Evolutionary conservation across 108 stramenopile species (phyloP), one percentile per base, ranked within the genome.

Genomic region (Pseudonitzschia delicatissima): DNA sequence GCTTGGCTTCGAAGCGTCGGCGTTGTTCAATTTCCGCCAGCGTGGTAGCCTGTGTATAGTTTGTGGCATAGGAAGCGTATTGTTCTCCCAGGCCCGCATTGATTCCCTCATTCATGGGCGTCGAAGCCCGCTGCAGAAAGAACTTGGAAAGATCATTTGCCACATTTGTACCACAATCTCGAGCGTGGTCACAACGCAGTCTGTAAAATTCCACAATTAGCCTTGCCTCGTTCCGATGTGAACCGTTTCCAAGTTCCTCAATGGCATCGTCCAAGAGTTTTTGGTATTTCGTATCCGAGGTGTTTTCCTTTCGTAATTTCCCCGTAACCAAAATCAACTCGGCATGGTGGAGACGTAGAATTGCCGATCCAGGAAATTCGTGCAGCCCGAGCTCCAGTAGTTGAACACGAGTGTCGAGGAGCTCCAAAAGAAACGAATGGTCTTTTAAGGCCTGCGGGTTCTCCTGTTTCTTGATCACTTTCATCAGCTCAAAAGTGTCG

Each of bases 351-450:
- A 86, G 48, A 6, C 74, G 69, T 31, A 86, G 44, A 13, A 81
- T 47, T 25, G 74, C 79, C 66, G 77, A 87, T 50, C 87, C 89
- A 12, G 89, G 84, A 69, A 91, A 94, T 71, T 91, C 89, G 12
- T 58, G 45, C 8, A 91, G 52, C 0, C 84, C 92, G 57, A 91
- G 62, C 66, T 91, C 80, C 64, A 94, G 59, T 36, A 84, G 73
- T 45, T 88, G 85, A n/a, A 74, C 66, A 5, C 69, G 60, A 27
- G 86, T 76, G 52, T 82, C 77, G 49, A 28, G 48, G 57, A 67
- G 35, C 33, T 58, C 51, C n/a, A n/a, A n/a, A n/a, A n/a, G n/a
- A n/a, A n/a, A n/a, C n/a, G n/a, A n/a, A n/a, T n/a, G n/a, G 51
- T 68, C n/a, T 53, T 37, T 52, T n/a, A n/a, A n/a, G n/a, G n/a